Conservation (phyloP, 805 yeast genomes). For the Hanseniaspora osmophila region DNA sequence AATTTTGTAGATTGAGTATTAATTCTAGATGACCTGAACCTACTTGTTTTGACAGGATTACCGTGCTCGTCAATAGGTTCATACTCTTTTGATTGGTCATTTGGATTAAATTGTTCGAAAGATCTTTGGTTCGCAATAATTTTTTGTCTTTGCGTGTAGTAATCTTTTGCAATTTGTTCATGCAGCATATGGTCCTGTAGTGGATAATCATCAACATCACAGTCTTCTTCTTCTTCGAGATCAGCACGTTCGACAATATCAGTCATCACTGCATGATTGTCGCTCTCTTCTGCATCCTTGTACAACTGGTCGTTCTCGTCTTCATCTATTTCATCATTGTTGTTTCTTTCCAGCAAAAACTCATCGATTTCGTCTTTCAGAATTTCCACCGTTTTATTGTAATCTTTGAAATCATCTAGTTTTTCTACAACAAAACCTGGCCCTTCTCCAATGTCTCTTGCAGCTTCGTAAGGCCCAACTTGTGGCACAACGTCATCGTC, state of each 20-base stretch:
- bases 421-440: constrained; percentile 41
- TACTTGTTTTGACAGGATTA: constrained; percentile 42
- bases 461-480: constrained; percentile 2
- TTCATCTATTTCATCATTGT: neutral
- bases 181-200: constrained; percentile 22
- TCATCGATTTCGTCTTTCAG: constrained; percentile 15
- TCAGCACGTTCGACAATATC: constrained; percentile 23
- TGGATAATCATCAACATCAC: constrained; percentile 10
- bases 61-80: constrained; percentile 61
- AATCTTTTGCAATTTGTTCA: constrained; percentile 39
- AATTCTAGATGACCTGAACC: constrained; percentile 47
- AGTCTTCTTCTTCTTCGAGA: constrained; percentile 13
- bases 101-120: constrained; percentile 21
- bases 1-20: constrained; percentile 1
- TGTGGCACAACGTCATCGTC: constrained; percentile 37
- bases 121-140: constrained; percentile 36
- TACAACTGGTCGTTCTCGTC: constrained; percentile 2
- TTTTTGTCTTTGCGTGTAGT: constrained; percentile 40
- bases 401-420: constrained; percentile 37
- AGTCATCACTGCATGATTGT: constrained; percentile 17
- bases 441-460: constrained; percentile 3
- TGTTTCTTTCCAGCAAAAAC: constrained; percentile 10
- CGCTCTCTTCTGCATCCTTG: constrained; percentile 5
- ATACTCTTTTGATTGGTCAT: constrained; percentile 37
- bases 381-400: constrained; percentile 34